Base-by-base conservation (phyloP, 2,329 filamentous ascomycete genomes). In the Pseudogymnoascus sp. region DNA sequence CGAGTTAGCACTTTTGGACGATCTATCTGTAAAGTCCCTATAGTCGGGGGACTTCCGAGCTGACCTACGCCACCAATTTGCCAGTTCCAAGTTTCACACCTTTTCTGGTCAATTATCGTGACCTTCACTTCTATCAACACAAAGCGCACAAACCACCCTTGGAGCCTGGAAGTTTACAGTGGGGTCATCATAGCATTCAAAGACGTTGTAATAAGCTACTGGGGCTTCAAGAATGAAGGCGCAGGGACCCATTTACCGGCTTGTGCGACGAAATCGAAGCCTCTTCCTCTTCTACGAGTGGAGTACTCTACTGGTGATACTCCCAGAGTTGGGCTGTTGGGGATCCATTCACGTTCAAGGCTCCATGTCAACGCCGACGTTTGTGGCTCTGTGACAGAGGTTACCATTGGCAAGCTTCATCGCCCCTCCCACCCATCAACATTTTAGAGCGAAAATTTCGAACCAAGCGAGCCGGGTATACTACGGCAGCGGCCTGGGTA, bases 161-260 rank as follows among this genome's bases (percentile, higher is more conserved):
- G 14, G 41, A 26, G 41, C n/a, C 49, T 19, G 29, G 16, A 19
- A 33, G 49, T 55, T 55, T 55, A 55, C 49, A 55, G 49, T 55
- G 49, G 49, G 49, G 49, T 33, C 49, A 33, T 33, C 6, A 31
- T 55, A 19, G 10, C 49, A 55, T 33, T n/a, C 49, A 55, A 55
- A 55, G 49, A 55, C 49, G 49, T 55, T 33, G 49, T 55, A 55
- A 55, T 55, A 55, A 55, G 49, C 49, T 55, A 55, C 49, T 55
- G 49, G 49, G 49, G 49, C 49, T 4, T 55, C 49, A 55, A 55
- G 29, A 55, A 55, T 52, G 29, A 52, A 52, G 49, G 49, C 49
- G 49, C 49, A 55, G 49, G 49, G 49, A 55, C 49, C 49, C 49
- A 55, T 55, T 55, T 55, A 19, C 49, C 49, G 49, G 49, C 49